Percentiles rank a stretch among this genome's conserved stretches.
These are phyloP conservation scores for Neophaeococcomyces aloes DNA, from an alignment of 2,329 filamentous ascomycete species.

Conservation along the genomic window DNA sequence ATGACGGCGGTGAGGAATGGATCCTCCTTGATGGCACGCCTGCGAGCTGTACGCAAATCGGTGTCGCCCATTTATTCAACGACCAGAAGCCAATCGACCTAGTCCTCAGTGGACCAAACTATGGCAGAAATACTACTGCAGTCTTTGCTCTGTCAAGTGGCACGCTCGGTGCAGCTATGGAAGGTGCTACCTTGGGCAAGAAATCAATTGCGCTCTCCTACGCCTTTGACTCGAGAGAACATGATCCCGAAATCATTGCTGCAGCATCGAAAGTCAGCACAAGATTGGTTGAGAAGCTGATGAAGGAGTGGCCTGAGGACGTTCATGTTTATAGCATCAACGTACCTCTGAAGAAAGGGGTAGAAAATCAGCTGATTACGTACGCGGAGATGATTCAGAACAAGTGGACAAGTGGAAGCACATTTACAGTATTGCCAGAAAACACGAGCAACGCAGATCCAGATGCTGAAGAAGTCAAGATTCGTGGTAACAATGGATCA, in stretches of 20 bases:
- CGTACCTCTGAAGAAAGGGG: conserved; percentile 68
- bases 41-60: conserved; percentile 71
- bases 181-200: conserved; percentile 60
- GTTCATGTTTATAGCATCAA: conserved; percentile 88
- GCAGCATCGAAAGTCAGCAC: conserved; percentile 66
- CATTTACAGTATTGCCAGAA: conserved; percentile 68
- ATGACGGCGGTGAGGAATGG: conserved; percentile 60
- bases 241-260: conserved; percentile 70
- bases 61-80: conserved; percentile 67
- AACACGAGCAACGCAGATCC: conserved; percentile 48
- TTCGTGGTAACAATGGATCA: conserved; percentile 54
- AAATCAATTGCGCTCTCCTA: conserved; percentile 75
- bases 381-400: conserved; percentile 86
- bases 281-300: conserved; percentile 67
- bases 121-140: conserved; percentile 70
- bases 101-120: conserved; percentile 71
- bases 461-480: conserved; percentile 60
- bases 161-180: conserved; percentile 65
- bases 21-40: conserved; percentile 71
- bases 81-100: conserved; percentile 62
- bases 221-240: conserved; percentile 77
- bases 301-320: conserved; percentile 59
- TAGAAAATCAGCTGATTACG: conserved; percentile 61
- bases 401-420: conserved; percentile 73
- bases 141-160: conserved; percentile 69